These are phyloP conservation scores for Fraxinus cuspidata DNA, from an alignment of 257 asterid genomes.

Conservation along the genomic window DNA sequence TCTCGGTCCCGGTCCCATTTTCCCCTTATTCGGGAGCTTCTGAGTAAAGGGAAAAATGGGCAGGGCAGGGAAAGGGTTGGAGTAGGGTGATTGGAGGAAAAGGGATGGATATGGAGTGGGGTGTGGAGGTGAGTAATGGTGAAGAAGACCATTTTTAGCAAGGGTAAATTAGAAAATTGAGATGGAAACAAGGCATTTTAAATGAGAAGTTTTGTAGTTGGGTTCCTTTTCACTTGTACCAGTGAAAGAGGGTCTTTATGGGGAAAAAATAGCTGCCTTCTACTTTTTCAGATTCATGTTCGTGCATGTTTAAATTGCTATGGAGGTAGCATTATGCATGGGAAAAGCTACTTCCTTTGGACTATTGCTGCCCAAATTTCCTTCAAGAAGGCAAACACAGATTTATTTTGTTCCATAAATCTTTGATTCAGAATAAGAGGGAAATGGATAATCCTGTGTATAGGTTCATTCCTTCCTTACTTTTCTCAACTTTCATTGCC, in stretches of 20 bases:
- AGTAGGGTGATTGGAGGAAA: neutral
- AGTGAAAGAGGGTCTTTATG: neutral
- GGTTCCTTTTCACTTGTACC: neutral
- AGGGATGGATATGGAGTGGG: neutral
- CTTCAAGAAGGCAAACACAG: neutral
- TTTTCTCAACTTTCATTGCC: neutral
- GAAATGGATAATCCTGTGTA: neutral
- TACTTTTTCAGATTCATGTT: neutral
- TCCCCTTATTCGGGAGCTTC: neutral
- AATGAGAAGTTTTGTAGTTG: neutral
- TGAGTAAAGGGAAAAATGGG: neutral
- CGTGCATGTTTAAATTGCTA: neutral
- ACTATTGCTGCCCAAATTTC: neutral
- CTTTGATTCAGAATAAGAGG: neutral
- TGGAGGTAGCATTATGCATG: neutral
- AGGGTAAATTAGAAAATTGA: neutral
- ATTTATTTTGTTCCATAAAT: neutral
- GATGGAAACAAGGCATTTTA: neutral
- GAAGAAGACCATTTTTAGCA: neutral
- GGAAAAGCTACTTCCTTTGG: neutral
- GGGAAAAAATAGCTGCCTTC: neutral
- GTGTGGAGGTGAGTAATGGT: neutral
- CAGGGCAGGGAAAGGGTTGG: neutral
- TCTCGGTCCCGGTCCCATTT: neutral
- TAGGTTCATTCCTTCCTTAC: neutral